Percentiles rank a stretch among this genome's conserved stretches.
phyloP scores from a whole-genome alignment of 163 green algal genomes.

The Chlorella variabilis region DNA sequence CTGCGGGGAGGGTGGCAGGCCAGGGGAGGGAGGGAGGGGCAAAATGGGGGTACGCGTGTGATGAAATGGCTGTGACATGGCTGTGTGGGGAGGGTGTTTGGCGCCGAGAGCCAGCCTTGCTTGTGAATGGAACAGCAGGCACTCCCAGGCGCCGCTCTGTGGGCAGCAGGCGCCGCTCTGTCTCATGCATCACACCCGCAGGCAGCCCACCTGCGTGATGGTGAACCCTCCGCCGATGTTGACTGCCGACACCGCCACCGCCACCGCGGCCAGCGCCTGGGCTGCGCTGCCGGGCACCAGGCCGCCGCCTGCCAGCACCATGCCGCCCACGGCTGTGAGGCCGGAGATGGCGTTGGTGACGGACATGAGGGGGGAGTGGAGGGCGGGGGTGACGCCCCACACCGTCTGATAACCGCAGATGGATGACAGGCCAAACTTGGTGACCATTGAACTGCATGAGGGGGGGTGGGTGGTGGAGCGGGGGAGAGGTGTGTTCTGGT shows the following conservation, averaged over 20 bases:
- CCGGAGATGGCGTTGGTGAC: slow-evolving; percentile 92
- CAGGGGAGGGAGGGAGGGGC: not conserved
- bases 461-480: not conserved
- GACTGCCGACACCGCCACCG: slow-evolving; percentile 76
- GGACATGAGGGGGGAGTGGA: slow-evolving; percentile 95
- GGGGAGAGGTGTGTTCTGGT: not conserved
- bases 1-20: slow-evolving; percentile 12
- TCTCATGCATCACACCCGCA: too few species aligned
- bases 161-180: too few species aligned
- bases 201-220: slow-evolving; percentile 61
- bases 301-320: slow-evolving; percentile 66
- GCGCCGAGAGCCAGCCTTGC: too few species aligned
- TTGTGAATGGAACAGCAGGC: too few species aligned
- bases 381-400: slow-evolving; percentile 62
- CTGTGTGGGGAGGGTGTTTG: too few species aligned
- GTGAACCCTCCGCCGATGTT: slow-evolving; percentile 91
- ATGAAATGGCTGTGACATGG: too few species aligned
- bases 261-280: slow-evolving; percentile 61
- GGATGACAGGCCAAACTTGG: too few species aligned
- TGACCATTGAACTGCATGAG: not conserved
- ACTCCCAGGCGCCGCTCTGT: too few species aligned
- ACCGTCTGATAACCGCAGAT: not conserved
- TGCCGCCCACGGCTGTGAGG: slow-evolving; percentile 75
- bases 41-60: not conserved
- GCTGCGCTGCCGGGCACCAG: slow-evolving; percentile 57